Conservation (phyloP, 2,329 filamentous ascomycete genomes). For the Aspergillus versicolor region DNA sequence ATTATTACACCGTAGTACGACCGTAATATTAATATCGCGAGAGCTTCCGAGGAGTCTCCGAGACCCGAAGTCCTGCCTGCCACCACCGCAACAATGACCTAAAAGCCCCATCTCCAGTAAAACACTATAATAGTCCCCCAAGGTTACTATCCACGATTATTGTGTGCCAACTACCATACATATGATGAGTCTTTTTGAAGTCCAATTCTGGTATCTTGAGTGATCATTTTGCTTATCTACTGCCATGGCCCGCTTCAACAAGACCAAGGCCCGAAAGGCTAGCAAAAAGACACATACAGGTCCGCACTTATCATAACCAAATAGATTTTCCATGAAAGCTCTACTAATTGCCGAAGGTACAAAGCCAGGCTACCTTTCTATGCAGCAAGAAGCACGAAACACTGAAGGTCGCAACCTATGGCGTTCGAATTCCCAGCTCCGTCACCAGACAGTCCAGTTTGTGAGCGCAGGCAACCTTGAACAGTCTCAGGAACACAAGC, state of each 20-base stretch:
- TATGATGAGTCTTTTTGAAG: not conserved
- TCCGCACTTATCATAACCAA: conserved; percentile 1
- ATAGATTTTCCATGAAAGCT: not conserved
- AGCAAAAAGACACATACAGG: conserved; percentile 6
- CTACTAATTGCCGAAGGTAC: conserved; percentile 15
- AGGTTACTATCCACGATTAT: not conserved
- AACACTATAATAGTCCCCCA: too few relatives aligned
- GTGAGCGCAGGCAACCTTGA: conserved; percentile 58
- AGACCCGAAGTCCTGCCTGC: too few relatives aligned
- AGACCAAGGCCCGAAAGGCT: conserved; percentile 15
- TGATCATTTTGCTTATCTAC: not conserved
- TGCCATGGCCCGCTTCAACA: conserved; percentile 20
- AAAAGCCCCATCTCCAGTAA: too few relatives aligned
- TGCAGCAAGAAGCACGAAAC: conserved; percentile 60
- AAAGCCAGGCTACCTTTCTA: conserved; percentile 36
- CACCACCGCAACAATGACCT: too few relatives aligned
- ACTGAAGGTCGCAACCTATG: conserved; percentile 53
- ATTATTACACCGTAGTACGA: too few relatives aligned
- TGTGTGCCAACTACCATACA: not conserved
- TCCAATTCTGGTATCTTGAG: not conserved
- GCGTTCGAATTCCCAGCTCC: conserved; percentile 51
- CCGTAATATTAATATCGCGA: too few relatives aligned
- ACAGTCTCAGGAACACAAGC: conserved; percentile 26
- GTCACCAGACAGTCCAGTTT: conserved; percentile 58
- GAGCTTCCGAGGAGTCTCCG: too few relatives aligned